Evolutionary conservation across 495 filamentous ascomycete species (phyloP), one percentile per base, ranked within the genome.

Genomic region (Parachaetomium inaequale): DNA sequence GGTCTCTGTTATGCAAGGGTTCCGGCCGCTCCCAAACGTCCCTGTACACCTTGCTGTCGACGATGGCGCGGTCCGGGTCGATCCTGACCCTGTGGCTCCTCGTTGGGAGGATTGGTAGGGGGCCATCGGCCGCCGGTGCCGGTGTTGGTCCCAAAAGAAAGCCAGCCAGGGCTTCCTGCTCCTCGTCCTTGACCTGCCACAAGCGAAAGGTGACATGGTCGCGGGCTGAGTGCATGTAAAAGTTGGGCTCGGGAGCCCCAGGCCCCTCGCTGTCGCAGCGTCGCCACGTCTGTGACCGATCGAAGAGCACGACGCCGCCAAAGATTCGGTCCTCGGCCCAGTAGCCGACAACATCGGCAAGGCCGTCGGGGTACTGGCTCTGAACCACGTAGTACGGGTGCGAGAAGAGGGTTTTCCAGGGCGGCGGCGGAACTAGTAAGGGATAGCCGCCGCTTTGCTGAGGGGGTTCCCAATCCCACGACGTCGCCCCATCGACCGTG

Each of bases 261-360:
- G 19, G 43, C 19, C 19, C 43, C 19, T 46, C 43, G 43, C 3
- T 19, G 25, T 31, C 47, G 25, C 15, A 15, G 28, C 28, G 10
- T 6, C 11, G 5, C 47, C 47, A 51, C 25, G 47, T 29, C 47
- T 31, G 2, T n/a, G 47, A 51, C 25, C 25, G 47, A 51, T 51
- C 47, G 14, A 51, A 51, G 47, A 51, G 25, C 47, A 51, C 49
- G 12, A 61, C 38, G 7, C 58, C 49, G 0, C 58, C 58, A 14
- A 61, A 46, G 8, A 54, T 54, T 4, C 49, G 50, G 28, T 61
- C 58, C 36, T 61, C 58, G 21, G 58, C 58, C 58, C 58, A 61
- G 50, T 61, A 61, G 7, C 34, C 58, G 6, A 32, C 58, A 4
- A 54, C 49, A 54, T 61, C 58, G 17, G 58, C 58, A 15, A 61